A percentile compares a stretch with the other conserved stretches of the same genome.
Evolutionary conservation across 768 basidiomycete species (phyloP).

Genomic region (Mycena crocata): DNA sequence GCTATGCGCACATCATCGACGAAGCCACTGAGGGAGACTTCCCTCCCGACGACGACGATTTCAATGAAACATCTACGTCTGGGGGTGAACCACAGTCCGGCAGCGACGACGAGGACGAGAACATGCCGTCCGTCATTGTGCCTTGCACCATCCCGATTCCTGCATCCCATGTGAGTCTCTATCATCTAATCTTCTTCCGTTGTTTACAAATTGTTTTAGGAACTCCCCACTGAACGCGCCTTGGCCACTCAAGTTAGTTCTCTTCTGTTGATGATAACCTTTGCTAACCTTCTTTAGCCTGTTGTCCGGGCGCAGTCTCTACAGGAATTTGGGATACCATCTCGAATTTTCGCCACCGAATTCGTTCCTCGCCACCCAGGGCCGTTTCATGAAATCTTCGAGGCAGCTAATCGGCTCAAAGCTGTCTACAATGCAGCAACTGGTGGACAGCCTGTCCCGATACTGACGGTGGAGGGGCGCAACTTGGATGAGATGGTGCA

Average conservation of each 20-base stretch:
- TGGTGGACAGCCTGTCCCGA: neutral
- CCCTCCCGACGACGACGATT: neutral
- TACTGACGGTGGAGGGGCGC: neutral
- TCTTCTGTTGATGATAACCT: neutral
- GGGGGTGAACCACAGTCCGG: neutral
- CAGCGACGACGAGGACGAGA: neutral
- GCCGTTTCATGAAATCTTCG: neutral
- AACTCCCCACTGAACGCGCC: neutral
- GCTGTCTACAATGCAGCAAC: neutral
- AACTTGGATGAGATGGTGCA: neutral
- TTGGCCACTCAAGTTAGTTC: neutral
- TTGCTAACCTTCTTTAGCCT: neutral
- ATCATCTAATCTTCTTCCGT: neutral
- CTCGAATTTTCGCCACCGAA: neutral
- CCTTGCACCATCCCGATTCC: neutral
- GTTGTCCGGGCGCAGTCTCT: neutral
- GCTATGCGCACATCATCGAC: neutral
- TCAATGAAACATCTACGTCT: neutral
- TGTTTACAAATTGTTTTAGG: neutral
- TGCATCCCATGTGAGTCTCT: neutral
- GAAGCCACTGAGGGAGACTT: constrained; percentile 1
- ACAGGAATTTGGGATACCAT: neutral
- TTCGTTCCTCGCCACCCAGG: neutral
- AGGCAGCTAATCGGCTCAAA: neutral
- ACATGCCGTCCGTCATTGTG: neutral